Evolutionary conservation across 2,329 filamentous ascomycete species (phyloP), one percentile per base, ranked within the genome.

Genomic region (Colletotrichum sp.): DNA sequence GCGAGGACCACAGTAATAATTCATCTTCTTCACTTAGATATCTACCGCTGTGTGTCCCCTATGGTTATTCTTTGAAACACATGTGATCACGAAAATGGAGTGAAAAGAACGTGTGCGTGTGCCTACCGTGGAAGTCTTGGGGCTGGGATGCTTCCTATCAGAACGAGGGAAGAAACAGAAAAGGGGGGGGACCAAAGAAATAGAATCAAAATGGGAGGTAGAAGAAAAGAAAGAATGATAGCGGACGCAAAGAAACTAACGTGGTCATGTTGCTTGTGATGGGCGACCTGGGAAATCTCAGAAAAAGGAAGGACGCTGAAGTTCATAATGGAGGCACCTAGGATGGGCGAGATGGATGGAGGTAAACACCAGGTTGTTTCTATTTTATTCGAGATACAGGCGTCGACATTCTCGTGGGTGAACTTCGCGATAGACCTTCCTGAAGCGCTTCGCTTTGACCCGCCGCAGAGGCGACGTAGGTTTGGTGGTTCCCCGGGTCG

Each of bases 131-230:
- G n/a, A 52, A 52, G n/a, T 12, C 44, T 21, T 4, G 1, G 18
- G 39, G 5, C n/a, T 52, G 6, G 12, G 6, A 2, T 21, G 44
- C 44, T 24, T 21, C 0, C n/a, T 21, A 13, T 13, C 10, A 52
- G 2, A 52, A 52, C 8, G 6, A 52, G 10, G 2, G 44, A 52
- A 21, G n/a, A 1, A 52, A 21, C 44, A 24, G 44, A 4, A 52
- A 8, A 24, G 8, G 44, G 4, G 10, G 18, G n/a, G 1, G 2
- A 21, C 18, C 6, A 5, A 52, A 21, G 6, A 21, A 21, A 52
- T 21, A 0, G 10, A n/a, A 10, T 12, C 9, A 21, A 0, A 0
- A 12, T 12, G 0, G 9, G 44, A 49, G 44, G 18, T 6, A 12
- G 12, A 10, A 49, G 9, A 12, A 49, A 49, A 21, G 0, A 10